Conservation (phyloP, 768 basidiomycete genomes). For the Mycena rebaudengoi region DNA sequence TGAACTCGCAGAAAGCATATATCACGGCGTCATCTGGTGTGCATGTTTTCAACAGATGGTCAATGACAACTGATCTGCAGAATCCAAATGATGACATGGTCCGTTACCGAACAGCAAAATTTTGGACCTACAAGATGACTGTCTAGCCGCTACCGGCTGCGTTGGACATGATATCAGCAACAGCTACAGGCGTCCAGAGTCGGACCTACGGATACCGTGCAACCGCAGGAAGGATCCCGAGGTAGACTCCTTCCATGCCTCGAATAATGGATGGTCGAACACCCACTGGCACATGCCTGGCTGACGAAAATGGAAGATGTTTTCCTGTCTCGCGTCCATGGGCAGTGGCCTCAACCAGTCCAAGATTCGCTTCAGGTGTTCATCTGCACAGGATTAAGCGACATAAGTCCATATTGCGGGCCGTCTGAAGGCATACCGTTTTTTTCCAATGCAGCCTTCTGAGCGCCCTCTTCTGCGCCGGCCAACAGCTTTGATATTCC, state of each 20-base stretch:
- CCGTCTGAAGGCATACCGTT: not conserved
- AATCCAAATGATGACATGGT: not conserved
- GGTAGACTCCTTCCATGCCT: not conserved
- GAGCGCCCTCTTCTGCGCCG: not conserved
- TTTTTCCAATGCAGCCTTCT: not conserved
- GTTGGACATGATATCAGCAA: not conserved
- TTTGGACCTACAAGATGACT: not conserved
- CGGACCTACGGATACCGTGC: not conserved
- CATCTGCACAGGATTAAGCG: not conserved
- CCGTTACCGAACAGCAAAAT: not conserved
- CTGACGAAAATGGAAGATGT: not conserved
- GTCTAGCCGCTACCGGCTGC: conserved; percentile 1
- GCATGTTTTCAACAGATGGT: not conserved
- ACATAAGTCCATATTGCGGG: not conserved
- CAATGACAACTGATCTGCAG: not conserved
- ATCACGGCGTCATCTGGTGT: not conserved
- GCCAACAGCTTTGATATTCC: not conserved
- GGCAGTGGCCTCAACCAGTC: not conserved
- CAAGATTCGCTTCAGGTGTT: not conserved
- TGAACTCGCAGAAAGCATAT: conserved; percentile 8
- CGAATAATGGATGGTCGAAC: not conserved
- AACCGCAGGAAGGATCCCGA: not conserved
- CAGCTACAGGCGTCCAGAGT: not conserved
- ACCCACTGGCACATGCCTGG: not conserved
- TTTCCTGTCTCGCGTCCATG: not conserved